Percentiles rank a stretch among this genome's conserved stretches.
These are phyloP conservation scores for Auriscalpium vulgare DNA, from an alignment of 768 basidiomycete species.

Conservation along the genomic window DNA sequence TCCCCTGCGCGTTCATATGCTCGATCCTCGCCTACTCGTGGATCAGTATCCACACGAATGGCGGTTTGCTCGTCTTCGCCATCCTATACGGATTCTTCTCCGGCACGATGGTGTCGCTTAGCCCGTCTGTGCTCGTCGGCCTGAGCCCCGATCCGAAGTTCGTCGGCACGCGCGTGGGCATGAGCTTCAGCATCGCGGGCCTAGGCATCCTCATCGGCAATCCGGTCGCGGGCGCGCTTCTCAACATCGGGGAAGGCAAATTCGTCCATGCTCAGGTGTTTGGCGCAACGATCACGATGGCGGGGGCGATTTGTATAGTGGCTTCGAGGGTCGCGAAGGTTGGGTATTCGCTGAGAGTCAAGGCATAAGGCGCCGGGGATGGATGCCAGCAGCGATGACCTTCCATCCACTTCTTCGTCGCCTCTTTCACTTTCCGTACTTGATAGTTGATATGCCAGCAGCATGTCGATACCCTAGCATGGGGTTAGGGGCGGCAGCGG, in stretches of 20 bases:
- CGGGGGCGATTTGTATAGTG: not conserved
- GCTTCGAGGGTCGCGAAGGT: not conserved
- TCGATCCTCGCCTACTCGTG: conserved; percentile 22
- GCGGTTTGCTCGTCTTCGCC: conserved; percentile 23
- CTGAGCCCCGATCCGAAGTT: conserved; percentile 4
- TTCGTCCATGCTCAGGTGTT: conserved; percentile 9
- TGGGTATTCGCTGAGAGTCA: not conserved
- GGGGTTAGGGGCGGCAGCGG: too few relatives aligned
- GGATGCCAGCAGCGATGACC: too few relatives aligned
- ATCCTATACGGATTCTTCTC: conserved; percentile 32
- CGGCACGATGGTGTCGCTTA: conserved; percentile 8
- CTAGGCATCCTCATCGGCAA: conserved; percentile 15
- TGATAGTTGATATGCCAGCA: too few relatives aligned
- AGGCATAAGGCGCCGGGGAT: not conserved
- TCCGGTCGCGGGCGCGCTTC: conserved; percentile 15
- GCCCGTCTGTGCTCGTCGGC: conserved; percentile 1
- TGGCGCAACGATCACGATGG: conserved; percentile 1
- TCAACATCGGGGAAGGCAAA: conserved; percentile 4
- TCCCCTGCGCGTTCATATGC: conserved; percentile 16
- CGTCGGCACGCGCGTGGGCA: conserved; percentile 19
- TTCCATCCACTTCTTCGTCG: too few relatives aligned
- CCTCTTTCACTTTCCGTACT: too few relatives aligned
- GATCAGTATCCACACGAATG: conserved; percentile 20
- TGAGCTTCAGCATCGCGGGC: conserved; percentile 14
- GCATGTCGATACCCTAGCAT: too few relatives aligned